These are phyloP conservation scores for Marchantia polymorpha DNA, from an alignment of 225 moss, liverwort and hornwort genomes.

Conservation along the genomic window DNA sequence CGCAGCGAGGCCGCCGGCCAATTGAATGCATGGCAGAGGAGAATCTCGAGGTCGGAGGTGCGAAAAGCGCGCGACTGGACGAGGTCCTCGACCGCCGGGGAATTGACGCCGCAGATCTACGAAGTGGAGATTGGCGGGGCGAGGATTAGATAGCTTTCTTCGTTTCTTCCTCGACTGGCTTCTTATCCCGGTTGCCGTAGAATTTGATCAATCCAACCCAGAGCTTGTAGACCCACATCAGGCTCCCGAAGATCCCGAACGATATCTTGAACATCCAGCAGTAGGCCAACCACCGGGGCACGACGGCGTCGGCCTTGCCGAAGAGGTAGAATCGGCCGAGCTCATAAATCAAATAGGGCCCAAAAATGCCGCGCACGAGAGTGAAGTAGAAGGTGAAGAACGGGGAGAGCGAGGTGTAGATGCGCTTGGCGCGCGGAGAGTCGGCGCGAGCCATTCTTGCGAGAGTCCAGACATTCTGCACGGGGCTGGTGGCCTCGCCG, in stretches of 20 bases:
- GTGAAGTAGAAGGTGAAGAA: constrained; percentile 93
- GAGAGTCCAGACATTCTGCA: constrained; percentile 94
- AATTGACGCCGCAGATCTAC: neutral
- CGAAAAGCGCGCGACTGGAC: neutral
- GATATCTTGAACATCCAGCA: constrained; percentile 94
- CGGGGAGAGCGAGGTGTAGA: constrained; percentile 75
- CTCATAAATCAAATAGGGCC: constrained; percentile 75
- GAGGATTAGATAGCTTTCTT: constrained; percentile 28
- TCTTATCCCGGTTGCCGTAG: constrained; percentile 50
- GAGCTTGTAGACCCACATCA: constrained; percentile 95
- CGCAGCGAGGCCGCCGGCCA: neutral
- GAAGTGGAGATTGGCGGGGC: neutral
- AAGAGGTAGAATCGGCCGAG: constrained; percentile 74
- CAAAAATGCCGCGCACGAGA: constrained; percentile 71
- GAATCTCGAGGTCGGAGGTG: too few relatives aligned
- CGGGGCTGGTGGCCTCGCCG: constrained; percentile 82
- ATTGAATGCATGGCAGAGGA: neutral
- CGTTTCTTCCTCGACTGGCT: constrained; percentile 34
- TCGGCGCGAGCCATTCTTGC: constrained; percentile 68
- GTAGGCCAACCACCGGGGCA: constrained; percentile 90
- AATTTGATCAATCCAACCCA: constrained; percentile 90
- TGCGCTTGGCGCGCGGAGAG: constrained; percentile 61
- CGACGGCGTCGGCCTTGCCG: constrained; percentile 71
- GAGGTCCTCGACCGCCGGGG: neutral
- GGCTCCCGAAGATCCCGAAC: constrained; percentile 86